Conservation (phyloP, 2,329 filamentous ascomycete species). For the Pseudogymnoascus destructans region DNA sequence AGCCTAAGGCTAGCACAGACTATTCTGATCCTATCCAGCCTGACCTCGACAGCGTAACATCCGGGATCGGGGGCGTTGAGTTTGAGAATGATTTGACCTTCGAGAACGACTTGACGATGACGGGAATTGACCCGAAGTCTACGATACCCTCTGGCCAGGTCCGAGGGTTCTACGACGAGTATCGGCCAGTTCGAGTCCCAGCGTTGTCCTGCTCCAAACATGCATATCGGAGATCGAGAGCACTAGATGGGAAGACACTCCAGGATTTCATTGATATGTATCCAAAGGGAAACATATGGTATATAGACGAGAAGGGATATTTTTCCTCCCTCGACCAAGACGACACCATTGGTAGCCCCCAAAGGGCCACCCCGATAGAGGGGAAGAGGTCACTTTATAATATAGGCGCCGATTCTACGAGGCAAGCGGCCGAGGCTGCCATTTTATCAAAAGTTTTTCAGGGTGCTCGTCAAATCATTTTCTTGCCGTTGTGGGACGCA, state of each 20-base stretch:
- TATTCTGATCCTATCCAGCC: constrained; percentile 10
- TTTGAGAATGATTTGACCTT: background rate
- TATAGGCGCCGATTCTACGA: constrained; percentile 9
- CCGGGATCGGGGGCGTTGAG: background rate
- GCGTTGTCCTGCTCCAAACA: constrained; percentile 18
- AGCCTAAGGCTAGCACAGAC: constrained; percentile 9
- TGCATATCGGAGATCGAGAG: constrained; percentile 16
- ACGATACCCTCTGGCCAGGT: constrained; percentile 6
- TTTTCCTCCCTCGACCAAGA: constrained; percentile 23
- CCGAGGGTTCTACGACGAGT: constrained; percentile 8
- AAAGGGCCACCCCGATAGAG: background rate
- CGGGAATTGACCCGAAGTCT: constrained; percentile 3
- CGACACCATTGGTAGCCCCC: constrained; percentile 7
- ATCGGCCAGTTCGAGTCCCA: constrained; percentile 20
- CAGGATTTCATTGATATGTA: constrained; percentile 20
- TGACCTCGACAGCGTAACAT: background rate
- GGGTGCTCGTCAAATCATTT: constrained; percentile 22
- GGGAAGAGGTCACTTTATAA: background rate
- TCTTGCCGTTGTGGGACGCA: constrained; percentile 24
- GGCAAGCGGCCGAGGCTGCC: constrained; percentile 19
- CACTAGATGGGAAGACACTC: constrained; percentile 19
- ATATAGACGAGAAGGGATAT: constrained; percentile 22
- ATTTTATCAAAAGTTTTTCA: constrained; percentile 21
- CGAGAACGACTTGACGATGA: constrained; percentile 5
- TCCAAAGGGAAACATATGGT: constrained; percentile 24